These are phyloP conservation scores for Candida takata DNA, from an alignment of 805 yeast genomes.

Conservation along the genomic window DNA sequence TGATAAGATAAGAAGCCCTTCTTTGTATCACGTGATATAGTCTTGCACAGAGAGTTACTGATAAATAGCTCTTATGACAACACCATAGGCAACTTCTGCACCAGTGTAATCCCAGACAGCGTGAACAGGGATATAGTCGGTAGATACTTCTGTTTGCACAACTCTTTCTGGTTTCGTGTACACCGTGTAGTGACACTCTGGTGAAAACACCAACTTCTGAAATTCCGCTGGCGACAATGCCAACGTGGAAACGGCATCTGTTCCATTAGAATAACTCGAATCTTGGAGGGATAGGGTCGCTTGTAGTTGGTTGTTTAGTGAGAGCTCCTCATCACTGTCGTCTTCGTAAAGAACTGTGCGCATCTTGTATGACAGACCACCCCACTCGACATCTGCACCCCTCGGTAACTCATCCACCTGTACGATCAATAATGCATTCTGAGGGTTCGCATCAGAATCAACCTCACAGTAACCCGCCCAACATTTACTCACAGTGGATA, in stretches of 20 bases:
- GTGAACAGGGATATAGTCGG: constrained; percentile 25
- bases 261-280: constrained; percentile 12
- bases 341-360: constrained; percentile 30
- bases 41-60: constrained; percentile 1
- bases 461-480: constrained; percentile 40
- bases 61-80: constrained; percentile 16
- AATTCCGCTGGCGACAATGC: constrained; percentile 14
- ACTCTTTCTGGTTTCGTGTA: constrained; percentile 15
- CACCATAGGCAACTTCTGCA: constrained; percentile 16
- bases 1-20: too few relatives aligned
- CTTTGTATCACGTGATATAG: constrained; percentile 7
- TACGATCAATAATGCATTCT: constrained; percentile 39
- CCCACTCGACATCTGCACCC: constrained; percentile 67
- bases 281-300: constrained; percentile 3
- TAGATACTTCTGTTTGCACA: constrained; percentile 3
- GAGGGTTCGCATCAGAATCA: constrained; percentile 20
- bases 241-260: constrained; percentile 15
- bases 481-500: constrained; percentile 27
- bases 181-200: constrained; percentile 17
- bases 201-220: constrained; percentile 4
- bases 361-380: constrained; percentile 48
- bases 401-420: constrained; percentile 55
- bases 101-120: constrained; percentile 24
- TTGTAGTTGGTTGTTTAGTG: not conserved
- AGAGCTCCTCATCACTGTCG: constrained; percentile 30